These are phyloP conservation scores for Suhomyces vadensis DNA, from an alignment of 805 yeast species.

Conservation along the genomic window DNA sequence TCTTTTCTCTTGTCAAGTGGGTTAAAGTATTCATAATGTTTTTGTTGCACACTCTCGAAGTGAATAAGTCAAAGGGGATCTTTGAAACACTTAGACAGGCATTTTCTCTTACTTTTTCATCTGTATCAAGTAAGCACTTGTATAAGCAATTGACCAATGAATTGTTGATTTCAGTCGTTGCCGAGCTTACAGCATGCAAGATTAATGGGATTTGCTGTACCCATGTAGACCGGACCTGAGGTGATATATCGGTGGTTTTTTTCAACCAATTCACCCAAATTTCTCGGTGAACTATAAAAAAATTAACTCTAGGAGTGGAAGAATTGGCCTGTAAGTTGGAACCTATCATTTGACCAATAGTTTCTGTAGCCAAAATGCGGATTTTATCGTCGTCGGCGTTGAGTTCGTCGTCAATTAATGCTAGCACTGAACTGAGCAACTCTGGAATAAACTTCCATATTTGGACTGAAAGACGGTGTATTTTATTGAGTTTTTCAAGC, in stretches of 20 bases:
- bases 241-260: slow-evolving; percentile 67
- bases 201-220: slow-evolving; percentile 55
- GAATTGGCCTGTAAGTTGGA: slow-evolving; percentile 9
- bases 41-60: slow-evolving; percentile 47
- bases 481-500: slow-evolving; percentile 51
- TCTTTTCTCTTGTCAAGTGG: slow-evolving; percentile 72
- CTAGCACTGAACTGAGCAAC: slow-evolving; percentile 68
- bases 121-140: slow-evolving; percentile 72
- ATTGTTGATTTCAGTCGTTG: slow-evolving; percentile 47
- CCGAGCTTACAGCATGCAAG: slow-evolving; percentile 44
- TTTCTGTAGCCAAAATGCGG: slow-evolving; percentile 67
- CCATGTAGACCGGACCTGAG: slow-evolving; percentile 71
- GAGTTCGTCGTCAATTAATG: slow-evolving; percentile 76
- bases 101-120: slow-evolving; percentile 66
- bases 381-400: slow-evolving; percentile 66
- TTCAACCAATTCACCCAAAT: slow-evolving; percentile 74
- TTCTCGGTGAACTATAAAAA: slow-evolving; percentile 55
- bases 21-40: slow-evolving; percentile 54
- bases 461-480: slow-evolving; percentile 63
- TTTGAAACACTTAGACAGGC: slow-evolving; percentile 55
- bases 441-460: slow-evolving; percentile 83
- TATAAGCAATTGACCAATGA: slow-evolving; percentile 51
- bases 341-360: slow-evolving; percentile 65
- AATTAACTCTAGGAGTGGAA: slow-evolving; percentile 52
- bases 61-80: slow-evolving; percentile 48